Percentiles rank a stretch among this genome's conserved stretches.
These are phyloP conservation scores for Paraphoma chrysanthemicola DNA, from an alignment of 2,329 filamentous ascomycete species.

Conservation along the genomic window DNA sequence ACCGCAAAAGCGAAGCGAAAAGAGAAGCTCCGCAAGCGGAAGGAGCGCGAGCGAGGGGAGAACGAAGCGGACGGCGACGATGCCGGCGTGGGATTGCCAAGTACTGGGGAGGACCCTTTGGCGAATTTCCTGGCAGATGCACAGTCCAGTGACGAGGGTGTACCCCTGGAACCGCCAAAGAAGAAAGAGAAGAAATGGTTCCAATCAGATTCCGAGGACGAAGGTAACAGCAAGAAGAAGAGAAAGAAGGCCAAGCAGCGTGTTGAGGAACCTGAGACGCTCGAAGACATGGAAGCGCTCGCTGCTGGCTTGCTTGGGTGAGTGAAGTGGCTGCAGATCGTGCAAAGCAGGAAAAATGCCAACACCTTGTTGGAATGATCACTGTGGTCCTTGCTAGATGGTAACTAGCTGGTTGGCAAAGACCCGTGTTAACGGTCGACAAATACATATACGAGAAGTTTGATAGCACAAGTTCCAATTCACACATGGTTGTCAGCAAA, in stretches of 20 bases:
- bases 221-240: constrained; percentile 47
- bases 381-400: too few species aligned
- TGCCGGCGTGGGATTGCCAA: constrained; percentile 39
- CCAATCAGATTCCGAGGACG: constrained; percentile 68
- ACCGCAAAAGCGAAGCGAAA: constrained; percentile 77
- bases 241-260: constrained; percentile 59
- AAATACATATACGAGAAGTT: too few species aligned
- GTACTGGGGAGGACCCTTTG: constrained; percentile 47
- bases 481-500: too few species aligned
- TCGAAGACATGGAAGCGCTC: constrained; percentile 80
- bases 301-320: constrained; percentile 72
- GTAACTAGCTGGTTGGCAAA: too few species aligned
- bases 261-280: constrained; percentile 74
- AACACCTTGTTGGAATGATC: too few species aligned
- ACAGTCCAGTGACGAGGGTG: constrained; percentile 48
- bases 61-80: constrained; percentile 30
- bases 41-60: constrained; percentile 67
- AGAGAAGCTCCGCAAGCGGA: constrained; percentile 77
- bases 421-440: too few species aligned
- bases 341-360: too few species aligned
- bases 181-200: constrained; percentile 84
- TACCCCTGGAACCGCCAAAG: constrained; percentile 55
- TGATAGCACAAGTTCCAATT: too few species aligned
- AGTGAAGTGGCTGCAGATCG: background rate
- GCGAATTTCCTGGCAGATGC: constrained; percentile 53